A percentile compares a stretch with the other conserved stretches of the same genome.
These are phyloP conservation scores for Grosmannia clavigera DNA, from an alignment of 2,329 filamentous ascomycete genomes.

Conservation along the genomic window DNA sequence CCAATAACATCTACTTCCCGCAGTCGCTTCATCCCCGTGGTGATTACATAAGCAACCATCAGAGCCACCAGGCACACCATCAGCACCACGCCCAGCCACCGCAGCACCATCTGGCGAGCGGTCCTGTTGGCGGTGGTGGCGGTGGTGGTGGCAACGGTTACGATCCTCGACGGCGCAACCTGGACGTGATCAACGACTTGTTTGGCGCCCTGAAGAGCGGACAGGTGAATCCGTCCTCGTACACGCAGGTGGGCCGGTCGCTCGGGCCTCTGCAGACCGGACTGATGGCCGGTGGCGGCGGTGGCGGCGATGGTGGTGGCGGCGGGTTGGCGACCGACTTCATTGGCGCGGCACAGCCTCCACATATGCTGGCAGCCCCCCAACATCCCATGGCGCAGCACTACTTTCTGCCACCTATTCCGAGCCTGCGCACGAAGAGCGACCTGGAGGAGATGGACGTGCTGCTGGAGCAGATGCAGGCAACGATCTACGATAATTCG, in stretches of 20 bases:
- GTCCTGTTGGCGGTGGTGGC: neutral
- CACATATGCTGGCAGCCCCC: constrained; percentile 34
- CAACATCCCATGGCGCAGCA: constrained; percentile 55
- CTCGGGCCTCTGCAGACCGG: constrained; percentile 64
- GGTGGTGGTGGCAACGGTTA: constrained; percentile 21
- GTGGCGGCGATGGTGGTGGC: constrained; percentile 33
- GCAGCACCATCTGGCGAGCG: constrained; percentile 3
- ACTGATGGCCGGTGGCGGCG: constrained; percentile 32
- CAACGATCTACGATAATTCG: constrained; percentile 88
- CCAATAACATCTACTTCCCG: constrained; percentile 63
- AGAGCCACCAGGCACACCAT: constrained; percentile 30
- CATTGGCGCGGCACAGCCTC: constrained; percentile 34
- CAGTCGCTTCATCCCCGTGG: constrained; percentile 40
- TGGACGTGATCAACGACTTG: constrained; percentile 84
- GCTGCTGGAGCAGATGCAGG: constrained; percentile 90
- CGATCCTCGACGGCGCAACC: constrained; percentile 71
- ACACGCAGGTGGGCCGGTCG: constrained; percentile 80
- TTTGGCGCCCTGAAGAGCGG: constrained; percentile 86
- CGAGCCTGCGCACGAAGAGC: constrained; percentile 81
- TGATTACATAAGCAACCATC: constrained; percentile 41
- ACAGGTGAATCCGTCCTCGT: constrained; percentile 79
- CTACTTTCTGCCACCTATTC: constrained; percentile 79
- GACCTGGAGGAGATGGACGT: constrained; percentile 90
- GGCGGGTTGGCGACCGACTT: constrained; percentile 42
- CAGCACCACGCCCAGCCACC: neutral